Base-by-base conservation (phyloP, 2,329 filamentous ascomycete species). In the Zasmidium citrigriseum region DNA sequence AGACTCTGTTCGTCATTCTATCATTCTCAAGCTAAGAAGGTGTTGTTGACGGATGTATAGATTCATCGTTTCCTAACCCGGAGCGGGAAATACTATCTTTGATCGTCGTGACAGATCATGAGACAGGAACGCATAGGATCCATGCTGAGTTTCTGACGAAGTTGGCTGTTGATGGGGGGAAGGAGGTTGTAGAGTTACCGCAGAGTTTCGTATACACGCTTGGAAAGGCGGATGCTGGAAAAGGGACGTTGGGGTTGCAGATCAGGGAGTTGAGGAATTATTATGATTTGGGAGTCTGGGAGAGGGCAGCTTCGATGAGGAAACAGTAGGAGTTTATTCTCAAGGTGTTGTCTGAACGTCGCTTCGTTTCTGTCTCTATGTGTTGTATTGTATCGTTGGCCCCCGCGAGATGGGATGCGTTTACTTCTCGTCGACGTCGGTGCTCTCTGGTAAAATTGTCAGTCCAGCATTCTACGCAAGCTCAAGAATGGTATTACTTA, bases 401-500 rank as follows among this genome's bases (percentile, higher is more conserved):
- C n/a, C n/a, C n/a, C n/a, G n/a, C n/a, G n/a, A n/a, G n/a, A n/a
- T n/a, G n/a, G n/a, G 27, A 23, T 9, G 10, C 9, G 21, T 7
- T 14, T 18, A 25, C 47, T 49, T 25, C 24, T 49, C 54, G 22
- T 55, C 54, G 46, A 55, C 54, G 27, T 59, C 52, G 47, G 46
- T 52, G 57, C 57, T 59, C 23, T 55, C 52, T 54, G 24, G n/a
- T 5, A 44, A 9, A 21, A 46, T 16, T n/a, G 51, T 50, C 29
- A 54, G 49, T 27, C 23, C 14, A 21, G 12, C 7, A 14, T 16
- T 41, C 9, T 3, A 16, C 14, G 25, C 22, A 5, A 41, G 2
- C 12, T 20, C 73, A 10, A 77, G 74, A 18, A 4, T 14, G 18
- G 66, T 82, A 78, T 0, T 77, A 81, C 57, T 79, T 82, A 57